Percentiles rank a stretch among this genome's conserved stretches.
Conservation (phyloP, 352 stramenopile genomes). For the Globisporangium perplexum region DNA sequence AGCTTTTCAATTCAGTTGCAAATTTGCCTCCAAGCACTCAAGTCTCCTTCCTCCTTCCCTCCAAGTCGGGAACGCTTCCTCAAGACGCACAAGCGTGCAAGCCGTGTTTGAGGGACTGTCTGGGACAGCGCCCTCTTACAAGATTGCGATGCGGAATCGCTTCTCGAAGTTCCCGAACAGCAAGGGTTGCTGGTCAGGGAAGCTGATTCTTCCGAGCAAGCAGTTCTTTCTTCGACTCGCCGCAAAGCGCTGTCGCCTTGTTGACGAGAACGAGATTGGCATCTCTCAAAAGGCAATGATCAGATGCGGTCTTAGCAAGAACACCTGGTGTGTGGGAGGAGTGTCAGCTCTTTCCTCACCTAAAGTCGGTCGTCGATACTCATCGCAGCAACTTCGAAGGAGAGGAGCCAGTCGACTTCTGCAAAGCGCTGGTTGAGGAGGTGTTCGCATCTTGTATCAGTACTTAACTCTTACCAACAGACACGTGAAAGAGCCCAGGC, state of each 20-base stretch:
- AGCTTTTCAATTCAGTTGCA: too few species aligned
- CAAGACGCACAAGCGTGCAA: too few species aligned
- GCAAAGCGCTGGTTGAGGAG: constrained; percentile 1
- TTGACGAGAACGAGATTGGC: constrained; percentile 8
- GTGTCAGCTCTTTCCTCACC: constrained; percentile 7
- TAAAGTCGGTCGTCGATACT: constrained; percentile 8
- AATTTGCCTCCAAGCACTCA: too few species aligned
- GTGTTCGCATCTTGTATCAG: too few species aligned
- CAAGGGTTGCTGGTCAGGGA: constrained; percentile 7
- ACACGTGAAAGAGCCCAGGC: too few species aligned
- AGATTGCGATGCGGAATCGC: neutral
- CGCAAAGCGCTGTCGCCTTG: constrained; percentile 1
- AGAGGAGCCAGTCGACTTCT: constrained; percentile 6
- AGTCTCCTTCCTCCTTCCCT: too few species aligned
- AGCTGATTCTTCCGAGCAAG: constrained; percentile 6
- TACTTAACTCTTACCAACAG: too few species aligned
- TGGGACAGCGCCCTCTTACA: too few species aligned
- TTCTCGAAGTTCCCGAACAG: constrained; percentile 7
- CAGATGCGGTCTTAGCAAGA: constrained; percentile 9
- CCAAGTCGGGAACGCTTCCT: too few species aligned
- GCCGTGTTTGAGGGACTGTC: too few species aligned
- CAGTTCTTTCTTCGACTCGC: constrained; percentile 6
- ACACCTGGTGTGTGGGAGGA: constrained; percentile 12
- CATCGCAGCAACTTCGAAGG: constrained; percentile 11
- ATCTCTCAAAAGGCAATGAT: constrained; percentile 17